Conservation (phyloP, 192 early-diverging fungal species). For the Backusella westeae region DNA sequence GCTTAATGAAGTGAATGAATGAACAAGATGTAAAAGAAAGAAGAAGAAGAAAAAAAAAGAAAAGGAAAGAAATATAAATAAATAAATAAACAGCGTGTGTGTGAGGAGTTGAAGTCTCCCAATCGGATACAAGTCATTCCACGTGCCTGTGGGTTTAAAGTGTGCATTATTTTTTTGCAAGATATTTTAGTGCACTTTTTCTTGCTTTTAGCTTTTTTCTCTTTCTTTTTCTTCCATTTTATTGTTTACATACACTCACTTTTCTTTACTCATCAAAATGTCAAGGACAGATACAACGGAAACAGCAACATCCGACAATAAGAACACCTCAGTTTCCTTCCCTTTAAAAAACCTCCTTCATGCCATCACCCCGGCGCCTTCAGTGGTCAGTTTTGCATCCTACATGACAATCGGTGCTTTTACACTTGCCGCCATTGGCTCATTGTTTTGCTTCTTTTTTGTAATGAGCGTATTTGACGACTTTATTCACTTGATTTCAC, state of each 20-base stretch:
- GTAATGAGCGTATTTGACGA: slow-evolving; percentile 18
- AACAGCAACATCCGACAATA: neutral
- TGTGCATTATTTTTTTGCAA: neutral
- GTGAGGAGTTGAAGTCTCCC: neutral
- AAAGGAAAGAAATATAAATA: neutral
- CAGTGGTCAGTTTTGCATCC: slow-evolving; percentile 10
- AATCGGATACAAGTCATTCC: neutral
- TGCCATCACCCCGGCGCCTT: neutral
- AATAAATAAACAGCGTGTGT: neutral
- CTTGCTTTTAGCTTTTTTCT: neutral
- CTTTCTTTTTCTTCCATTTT: neutral
- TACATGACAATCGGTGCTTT: slow-evolving; percentile 19
- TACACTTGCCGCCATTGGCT: slow-evolving; percentile 13
- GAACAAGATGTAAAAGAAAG: neutral
- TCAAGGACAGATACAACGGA: neutral
- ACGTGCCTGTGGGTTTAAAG: neutral
- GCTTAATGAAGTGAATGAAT: neutral
- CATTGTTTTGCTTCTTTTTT: slow-evolving; percentile 23
- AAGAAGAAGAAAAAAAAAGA: neutral
- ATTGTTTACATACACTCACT: neutral
- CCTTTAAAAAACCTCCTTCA: neutral
- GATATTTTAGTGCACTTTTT: neutral
- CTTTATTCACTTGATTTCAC: slow-evolving; percentile 8
- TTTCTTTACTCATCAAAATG: neutral
- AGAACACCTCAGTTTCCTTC: neutral